These are phyloP conservation scores for Talaromyces sp. DNA, from an alignment of 2,329 filamentous ascomycete species.

Conservation along the genomic window DNA sequence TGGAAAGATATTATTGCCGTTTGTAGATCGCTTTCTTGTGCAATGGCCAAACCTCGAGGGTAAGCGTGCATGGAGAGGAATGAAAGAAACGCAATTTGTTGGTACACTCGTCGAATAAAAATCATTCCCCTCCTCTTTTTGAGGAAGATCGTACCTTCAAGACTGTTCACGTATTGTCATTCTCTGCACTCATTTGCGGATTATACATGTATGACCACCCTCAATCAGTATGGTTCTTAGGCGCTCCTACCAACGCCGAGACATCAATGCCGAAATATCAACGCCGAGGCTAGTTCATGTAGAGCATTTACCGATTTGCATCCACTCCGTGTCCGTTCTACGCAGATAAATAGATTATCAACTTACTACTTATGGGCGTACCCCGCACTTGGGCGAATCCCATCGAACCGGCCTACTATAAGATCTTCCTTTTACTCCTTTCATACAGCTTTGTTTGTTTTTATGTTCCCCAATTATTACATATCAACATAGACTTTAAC, in stretches of 20 bases:
- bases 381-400: neutral
- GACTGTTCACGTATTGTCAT: neutral
- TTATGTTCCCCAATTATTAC: neutral
- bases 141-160: neutral
- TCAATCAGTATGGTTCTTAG: neutral
- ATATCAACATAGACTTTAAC: neutral
- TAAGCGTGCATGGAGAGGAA: conserved; percentile 32
- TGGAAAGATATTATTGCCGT: conserved; percentile 64
- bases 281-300: neutral
- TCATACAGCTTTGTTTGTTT: neutral
- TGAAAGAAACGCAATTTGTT: conserved; percentile 34
- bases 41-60: conserved; percentile 66
- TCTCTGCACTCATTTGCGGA: neutral
- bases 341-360: neutral
- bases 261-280: neutral
- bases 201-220: neutral
- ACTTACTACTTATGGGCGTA: neutral
- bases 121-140: neutral
- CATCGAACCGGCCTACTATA: neutral
- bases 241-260: neutral
- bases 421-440: neutral
- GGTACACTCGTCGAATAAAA: conserved; percentile 32
- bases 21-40: conserved; percentile 75
- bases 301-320: neutral
- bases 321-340: neutral